Conservation (phyloP, 768 basidiomycete species). For the Tephrocybe sp. region DNA sequence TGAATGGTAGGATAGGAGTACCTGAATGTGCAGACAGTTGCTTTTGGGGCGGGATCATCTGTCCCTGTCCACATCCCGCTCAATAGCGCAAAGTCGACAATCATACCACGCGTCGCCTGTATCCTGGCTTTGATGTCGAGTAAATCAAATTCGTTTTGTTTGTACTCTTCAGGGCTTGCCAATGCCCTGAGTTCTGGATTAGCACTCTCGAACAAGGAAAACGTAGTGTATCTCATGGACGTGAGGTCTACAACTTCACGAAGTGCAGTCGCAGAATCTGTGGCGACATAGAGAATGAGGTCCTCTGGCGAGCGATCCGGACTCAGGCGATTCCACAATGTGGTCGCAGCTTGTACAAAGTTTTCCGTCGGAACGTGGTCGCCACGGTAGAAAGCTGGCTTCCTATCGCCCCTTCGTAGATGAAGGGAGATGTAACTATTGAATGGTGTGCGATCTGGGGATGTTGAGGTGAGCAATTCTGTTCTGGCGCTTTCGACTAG, state of each 20-base stretch:
- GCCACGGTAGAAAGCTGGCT: slow-evolving; percentile 41
- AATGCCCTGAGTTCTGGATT: slow-evolving; percentile 43
- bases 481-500: slow-evolving; percentile 52
- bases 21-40: slow-evolving; percentile 61
- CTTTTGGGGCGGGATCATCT: slow-evolving; percentile 46
- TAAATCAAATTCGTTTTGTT: slow-evolving; percentile 49
- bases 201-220: slow-evolving; percentile 44
- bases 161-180: slow-evolving; percentile 53
- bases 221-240: slow-evolving; percentile 33
- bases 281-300: slow-evolving; percentile 56
- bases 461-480: slow-evolving; percentile 36
- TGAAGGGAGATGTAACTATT: slow-evolving; percentile 56
- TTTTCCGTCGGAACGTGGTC: slow-evolving; percentile 49
- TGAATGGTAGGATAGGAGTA: slow-evolving; percentile 24
- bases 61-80: slow-evolving; percentile 58
- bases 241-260: slow-evolving; percentile 43
- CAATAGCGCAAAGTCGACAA: slow-evolving; percentile 68
- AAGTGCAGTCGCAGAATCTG: slow-evolving; percentile 51
- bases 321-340: slow-evolving; percentile 40
- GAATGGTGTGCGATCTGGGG: slow-evolving; percentile 13
- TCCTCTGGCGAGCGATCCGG: slow-evolving; percentile 18
- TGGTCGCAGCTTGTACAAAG: slow-evolving; percentile 42
- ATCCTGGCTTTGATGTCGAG: slow-evolving; percentile 41
- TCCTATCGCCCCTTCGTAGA: slow-evolving; percentile 62
- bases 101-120: slow-evolving; percentile 57